Percentiles rank a stretch among this genome's conserved stretches.
Evolutionary conservation across 108 stramenopile species (phyloP).

Genomic region (Mayamaea pseudoterrestris): DNA sequence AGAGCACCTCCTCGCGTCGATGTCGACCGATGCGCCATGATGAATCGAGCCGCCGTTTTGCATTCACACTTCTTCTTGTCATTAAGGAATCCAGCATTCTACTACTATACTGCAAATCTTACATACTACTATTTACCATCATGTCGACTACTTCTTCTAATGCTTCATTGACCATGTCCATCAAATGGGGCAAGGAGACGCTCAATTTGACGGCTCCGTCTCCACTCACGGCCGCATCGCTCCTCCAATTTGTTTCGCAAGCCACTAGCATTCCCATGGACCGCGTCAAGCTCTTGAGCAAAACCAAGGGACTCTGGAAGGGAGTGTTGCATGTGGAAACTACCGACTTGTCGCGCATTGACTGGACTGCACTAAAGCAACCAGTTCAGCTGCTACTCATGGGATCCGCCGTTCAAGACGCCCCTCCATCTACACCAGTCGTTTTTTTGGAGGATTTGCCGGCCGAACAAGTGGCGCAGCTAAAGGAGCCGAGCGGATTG

Average conservation of each 20-base stretch:
- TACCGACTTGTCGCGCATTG: constrained; percentile 53
- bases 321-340: constrained; percentile 92
- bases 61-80: too few species aligned
- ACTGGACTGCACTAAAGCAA: constrained; percentile 42
- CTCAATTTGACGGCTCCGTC: constrained; percentile 48
- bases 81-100: too few species aligned
- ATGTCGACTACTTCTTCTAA: too few species aligned
- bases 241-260: constrained; percentile 69
- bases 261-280: constrained; percentile 89
- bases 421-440: constrained; percentile 67
- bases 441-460: constrained; percentile 96
- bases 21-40: too few species aligned
- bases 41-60: too few species aligned
- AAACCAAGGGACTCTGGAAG: constrained; percentile 87
- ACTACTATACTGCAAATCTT: too few species aligned
- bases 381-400: constrained; percentile 85
- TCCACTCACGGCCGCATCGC: constrained; percentile 60
- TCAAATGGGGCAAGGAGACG: constrained; percentile 95
- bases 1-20: too few species aligned
- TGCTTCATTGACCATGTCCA: background rate
- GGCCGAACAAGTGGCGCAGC: constrained; percentile 81
- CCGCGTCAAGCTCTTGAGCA: constrained; percentile 96
- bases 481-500: constrained; percentile 87
- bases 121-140: too few species aligned
- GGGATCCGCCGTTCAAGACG: constrained; percentile 88